Evolutionary conservation across 192 early-diverging fungal species (phyloP), one percentile per base, ranked within the genome.

Genomic region (Dissophora globulifera): DNA sequence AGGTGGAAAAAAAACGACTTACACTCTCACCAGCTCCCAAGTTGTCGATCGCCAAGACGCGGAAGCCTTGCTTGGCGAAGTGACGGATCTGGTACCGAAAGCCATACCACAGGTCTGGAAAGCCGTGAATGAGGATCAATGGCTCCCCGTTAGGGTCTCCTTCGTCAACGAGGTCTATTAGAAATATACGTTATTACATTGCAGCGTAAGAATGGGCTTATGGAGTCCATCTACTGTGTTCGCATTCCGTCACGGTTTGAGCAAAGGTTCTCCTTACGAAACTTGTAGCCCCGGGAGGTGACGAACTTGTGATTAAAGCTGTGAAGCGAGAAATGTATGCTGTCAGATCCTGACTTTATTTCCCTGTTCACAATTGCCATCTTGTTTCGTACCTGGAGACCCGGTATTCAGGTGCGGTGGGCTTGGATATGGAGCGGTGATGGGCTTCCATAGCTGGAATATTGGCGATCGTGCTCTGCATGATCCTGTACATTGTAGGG

Each of bases 11-110:
- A n/a, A n/a, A n/a, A n/a, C n/a, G n/a, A n/a, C n/a, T n/a, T 38
- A 38, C 35, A 38, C 35, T 38, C 35, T 76, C 80, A 30, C 85
- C 86, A 32, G 61, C 83, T 17, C 86, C 86, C 16, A 83, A 71
- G 30, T 78, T 46, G 20, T 83, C 80, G 25, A 83, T 72, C 31
- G 69, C 86, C 50, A 88, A 81, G 1, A 88, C 86, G 16, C 85
- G 75, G 57, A 82, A 88, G 9, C 85, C 85, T 33, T 83, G 67
- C 10, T 61, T 38, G 29, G 53, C 80, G 20, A 88, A 66, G 40
- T 72, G 82, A 9, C 62, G 69, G 26, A 88, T 88, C 50, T 79
- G 78, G 40, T 70, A 63, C 3, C 76, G 52, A 66, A 66, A 69
- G 17, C 76, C 67, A 11, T 64, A 79, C 76, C 76, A 79, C 23